phyloP scores from a whole-genome alignment of 495 filamentous ascomycete species.

The Patellaria atrata region DNA sequence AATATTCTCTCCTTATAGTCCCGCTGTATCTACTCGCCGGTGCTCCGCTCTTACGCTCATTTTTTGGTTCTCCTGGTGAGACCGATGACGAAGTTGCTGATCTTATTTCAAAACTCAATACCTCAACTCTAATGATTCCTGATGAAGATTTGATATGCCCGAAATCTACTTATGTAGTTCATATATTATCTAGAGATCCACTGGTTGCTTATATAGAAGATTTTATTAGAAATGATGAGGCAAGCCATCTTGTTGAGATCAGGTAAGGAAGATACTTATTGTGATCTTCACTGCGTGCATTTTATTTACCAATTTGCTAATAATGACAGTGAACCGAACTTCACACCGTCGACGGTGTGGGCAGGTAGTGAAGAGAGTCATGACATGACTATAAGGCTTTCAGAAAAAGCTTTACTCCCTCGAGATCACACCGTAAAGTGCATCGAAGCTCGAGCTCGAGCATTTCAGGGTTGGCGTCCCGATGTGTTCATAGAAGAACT shows the following conservation, averaged over 20 bases:
- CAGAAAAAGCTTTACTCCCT: slow-evolving; percentile 42
- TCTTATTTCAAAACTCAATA: background rate
- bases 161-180: slow-evolving; percentile 7
- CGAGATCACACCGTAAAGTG: slow-evolving; percentile 49
- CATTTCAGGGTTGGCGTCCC: slow-evolving; percentile 55
- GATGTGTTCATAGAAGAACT: slow-evolving; percentile 47
- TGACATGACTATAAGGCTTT: slow-evolving; percentile 37
- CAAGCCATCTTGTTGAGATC: slow-evolving; percentile 34
- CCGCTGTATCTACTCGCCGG: slow-evolving; percentile 17
- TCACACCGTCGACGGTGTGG: slow-evolving; percentile 40
- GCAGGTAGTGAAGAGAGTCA: slow-evolving; percentile 31
- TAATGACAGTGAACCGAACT: slow-evolving; percentile 33
- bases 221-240: slow-evolving; percentile 37
- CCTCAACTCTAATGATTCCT: slow-evolving; percentile 1
- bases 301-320: slow-evolving; percentile 5
- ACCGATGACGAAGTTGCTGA: background rate
- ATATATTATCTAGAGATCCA: slow-evolving; percentile 36
- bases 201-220: slow-evolving; percentile 42
- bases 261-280: slow-evolving; percentile 28
- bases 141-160: slow-evolving; percentile 10
- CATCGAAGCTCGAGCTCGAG: slow-evolving; percentile 50
- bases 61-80: slow-evolving; percentile 2
- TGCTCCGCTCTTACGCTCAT: slow-evolving; percentile 7
- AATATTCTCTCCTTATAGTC: slow-evolving; percentile 9
- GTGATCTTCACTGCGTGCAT: slow-evolving; percentile 1